Base-by-base conservation (phyloP, 1,139 yeast species). In the Suhomyces panamericanus region DNA sequence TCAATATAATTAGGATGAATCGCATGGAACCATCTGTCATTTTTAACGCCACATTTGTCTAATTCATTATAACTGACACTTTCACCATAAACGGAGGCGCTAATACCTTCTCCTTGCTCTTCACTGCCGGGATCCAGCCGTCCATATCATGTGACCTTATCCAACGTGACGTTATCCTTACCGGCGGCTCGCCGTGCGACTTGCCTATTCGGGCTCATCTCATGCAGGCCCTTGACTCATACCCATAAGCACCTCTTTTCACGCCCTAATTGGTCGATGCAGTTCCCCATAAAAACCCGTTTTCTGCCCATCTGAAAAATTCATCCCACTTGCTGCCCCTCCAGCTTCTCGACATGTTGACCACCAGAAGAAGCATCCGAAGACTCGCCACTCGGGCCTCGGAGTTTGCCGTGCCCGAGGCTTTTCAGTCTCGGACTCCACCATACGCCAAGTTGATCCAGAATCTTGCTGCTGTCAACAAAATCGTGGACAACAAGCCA, bases 361-460 rank as follows among this genome's bases (percentile, higher is more conserved):
- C 44, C 24, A 7, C 24, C 22, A 41, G 48, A 44, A 42, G 52
- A 35, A 48, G 44, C 15, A 40, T 46, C 20, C 59, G 73, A 51
- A 49, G 52, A 20, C 59, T 70, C 42, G 76, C 76, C 34, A 70
- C 77, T 12, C 63, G 57, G 40, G 53, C 56, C 40, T 49, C 55
- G 17, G 54, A 42, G 35, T 52, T 64, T 35, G 51, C 64, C 22
- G 78, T 85, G 14, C 89, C 95, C 4, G 60, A 69, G 28, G 87
- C 83, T 42, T 83, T 66, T 60, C 70, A 71, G 59, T 69, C 88
- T 22, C 78, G 95, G 63, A 80, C 90, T 28, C 98, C 98, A 7
- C 97, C 97, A 14, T 93, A 91, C 63, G 81, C 81, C 35, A 85
- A 85, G 64, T 76, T 93, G 51, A 69, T 87, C 41, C 68, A 72